Conservation (phyloP, 495 filamentous ascomycete species). For the Paragyromitra xinjiangensis region DNA sequence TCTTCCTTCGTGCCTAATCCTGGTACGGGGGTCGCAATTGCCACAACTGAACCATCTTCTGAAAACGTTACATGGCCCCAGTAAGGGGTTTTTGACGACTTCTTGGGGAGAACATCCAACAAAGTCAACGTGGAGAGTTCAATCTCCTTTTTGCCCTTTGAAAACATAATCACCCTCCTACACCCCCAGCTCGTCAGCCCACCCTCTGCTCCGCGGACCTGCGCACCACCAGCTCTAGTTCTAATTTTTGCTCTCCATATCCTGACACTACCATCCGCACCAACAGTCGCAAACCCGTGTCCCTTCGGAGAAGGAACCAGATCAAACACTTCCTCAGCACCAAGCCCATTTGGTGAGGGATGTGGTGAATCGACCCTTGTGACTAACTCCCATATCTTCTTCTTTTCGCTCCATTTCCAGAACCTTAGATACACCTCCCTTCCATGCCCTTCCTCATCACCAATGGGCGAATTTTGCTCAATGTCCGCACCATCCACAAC, state of each 20-base stretch:
- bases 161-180: conserved; percentile 67
- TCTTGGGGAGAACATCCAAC: conserved; percentile 17
- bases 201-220: conserved; percentile 57
- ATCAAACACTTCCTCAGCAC: conserved; percentile 70
- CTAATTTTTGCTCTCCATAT: conserved; percentile 78
- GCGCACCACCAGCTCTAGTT: conserved; percentile 54
- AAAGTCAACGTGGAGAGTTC: conserved; percentile 45
- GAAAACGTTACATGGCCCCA: conserved; percentile 75
- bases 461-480: conserved; percentile 56
- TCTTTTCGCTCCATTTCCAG: conserved; percentile 77
- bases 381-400: conserved; percentile 73
- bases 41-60: conserved; percentile 85
- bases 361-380: conserved; percentile 87
- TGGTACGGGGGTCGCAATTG: conserved; percentile 60
- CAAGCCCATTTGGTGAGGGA: conserved; percentile 59
- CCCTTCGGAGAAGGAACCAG: conserved; percentile 72
- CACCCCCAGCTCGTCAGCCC: conserved; percentile 76
- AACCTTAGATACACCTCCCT: conserved; percentile 87
- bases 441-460: conserved; percentile 58
- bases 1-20: conserved; percentile 61
- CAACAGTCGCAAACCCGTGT: conserved; percentile 81
- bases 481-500: background rate
- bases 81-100: conserved; percentile 14
- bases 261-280: conserved; percentile 76
- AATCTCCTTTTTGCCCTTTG: conserved; percentile 59